Evolutionary conservation across 1,284 basidiomycete species (phyloP), one percentile per base, ranked within the genome.

Genomic region (Rhodotorula sp.): DNA sequence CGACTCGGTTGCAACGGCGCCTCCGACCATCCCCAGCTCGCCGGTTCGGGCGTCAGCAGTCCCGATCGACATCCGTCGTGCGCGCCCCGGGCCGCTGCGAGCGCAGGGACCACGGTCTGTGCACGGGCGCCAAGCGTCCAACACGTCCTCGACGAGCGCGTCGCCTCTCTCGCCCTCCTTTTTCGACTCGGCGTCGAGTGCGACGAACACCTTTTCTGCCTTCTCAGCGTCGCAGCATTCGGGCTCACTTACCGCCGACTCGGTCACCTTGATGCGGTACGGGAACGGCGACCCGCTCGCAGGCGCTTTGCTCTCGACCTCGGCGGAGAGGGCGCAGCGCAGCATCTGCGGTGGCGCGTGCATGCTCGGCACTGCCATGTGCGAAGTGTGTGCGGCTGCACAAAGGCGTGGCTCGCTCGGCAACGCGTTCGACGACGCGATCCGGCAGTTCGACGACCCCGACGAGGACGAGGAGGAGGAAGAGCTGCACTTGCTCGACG

Each of bases 111-210:
- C 61, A 3, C 51, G 65, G 18, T 33, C 59, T 5, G 7, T 56
- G 14, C 73, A 72, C 60, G 55, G 62, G 10, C 71, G 74, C 2
- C 48, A 65, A 17, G 30, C n/a, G 54, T 71, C 69, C 26, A 67
- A 57, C 49, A 58, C 58, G 5, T 75, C 74, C 7, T 75, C 74
- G 48, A 64, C 57, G 2, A 71, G 63, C 60, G 26, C 57, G 6
- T 75, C 74, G 8, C 74, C 74, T 0, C 58, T 69, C 20, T 75
- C 74, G 14, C 74, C 74, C 4, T 58, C 55, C 44, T 73, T 75
- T 53, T 45, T 70, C 48, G 44, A 42, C 14, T 62, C 61, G 17
- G 60, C 69, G 26, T 75, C 71, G 51, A 65, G 65, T 20, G 65
- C 59, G 7, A 55, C 58, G 2, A 75, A 66, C 10, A 64, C 49